A percentile compares a stretch with the other conserved stretches of the same genome.
Evolutionary conservation across 768 basidiomycete species (phyloP).

Genomic region (Leucogyrophana mollusca): DNA sequence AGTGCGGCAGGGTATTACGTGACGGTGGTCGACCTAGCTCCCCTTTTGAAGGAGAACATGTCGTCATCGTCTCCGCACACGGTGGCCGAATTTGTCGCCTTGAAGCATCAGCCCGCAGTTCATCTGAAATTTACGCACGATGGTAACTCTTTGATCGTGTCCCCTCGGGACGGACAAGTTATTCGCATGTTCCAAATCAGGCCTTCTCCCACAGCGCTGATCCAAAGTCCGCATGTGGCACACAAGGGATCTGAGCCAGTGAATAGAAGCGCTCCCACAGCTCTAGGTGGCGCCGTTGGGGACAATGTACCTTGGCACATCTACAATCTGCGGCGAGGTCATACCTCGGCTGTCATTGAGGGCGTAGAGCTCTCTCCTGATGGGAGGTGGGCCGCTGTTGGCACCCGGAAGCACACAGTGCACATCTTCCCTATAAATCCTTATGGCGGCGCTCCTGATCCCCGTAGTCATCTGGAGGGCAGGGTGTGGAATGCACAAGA

Average conservation of each 20-base stretch:
- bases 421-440: slow-evolving; percentile 80
- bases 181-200: slow-evolving; percentile 47
- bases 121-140: slow-evolving; percentile 50
- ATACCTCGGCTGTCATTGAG: slow-evolving; percentile 65
- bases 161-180: slow-evolving; percentile 54
- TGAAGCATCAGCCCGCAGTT: slow-evolving; percentile 46
- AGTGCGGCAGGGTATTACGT: slow-evolving; percentile 43
- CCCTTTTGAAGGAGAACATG: slow-evolving; percentile 23
- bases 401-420: slow-evolving; percentile 60
- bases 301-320: slow-evolving; percentile 46
- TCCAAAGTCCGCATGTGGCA: slow-evolving; percentile 6
- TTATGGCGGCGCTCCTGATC: slow-evolving; percentile 67
- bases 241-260: slow-evolving; percentile 2
- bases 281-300: slow-evolving; percentile 2
- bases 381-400: slow-evolving; percentile 68
- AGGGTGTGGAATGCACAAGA: slow-evolving; percentile 53
- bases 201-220: slow-evolving; percentile 21
- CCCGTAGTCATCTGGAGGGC: slow-evolving; percentile 57
- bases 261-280: slow-evolving; percentile 3
- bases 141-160: slow-evolving; percentile 50
- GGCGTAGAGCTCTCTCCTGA: slow-evolving; percentile 42
- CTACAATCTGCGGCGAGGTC: slow-evolving; percentile 71
- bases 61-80: slow-evolving; percentile 25
- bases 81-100: slow-evolving; percentile 49
- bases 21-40: slow-evolving; percentile 54